Percentiles rank a stretch among this genome's conserved stretches.
Evolutionary conservation across 257 asterid species (phyloP).

Genomic region (Fraxinus anomala): DNA sequence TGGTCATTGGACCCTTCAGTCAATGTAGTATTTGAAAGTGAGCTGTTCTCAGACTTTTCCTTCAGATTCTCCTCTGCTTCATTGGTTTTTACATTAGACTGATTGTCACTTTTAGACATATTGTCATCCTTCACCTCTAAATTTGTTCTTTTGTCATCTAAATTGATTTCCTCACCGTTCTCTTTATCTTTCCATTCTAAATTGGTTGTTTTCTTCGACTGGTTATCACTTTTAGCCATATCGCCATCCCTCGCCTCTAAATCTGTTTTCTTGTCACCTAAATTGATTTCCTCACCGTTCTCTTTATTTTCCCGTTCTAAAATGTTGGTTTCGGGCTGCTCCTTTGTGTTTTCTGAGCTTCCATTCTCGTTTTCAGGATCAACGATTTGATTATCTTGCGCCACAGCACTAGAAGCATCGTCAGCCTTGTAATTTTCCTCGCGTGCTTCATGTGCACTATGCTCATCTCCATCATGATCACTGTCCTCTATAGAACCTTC

Average conservation of each 20-base stretch:
- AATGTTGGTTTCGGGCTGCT: slow-evolving; percentile 31
- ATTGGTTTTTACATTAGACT: slow-evolving; percentile 30
- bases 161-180: slow-evolving; percentile 26
- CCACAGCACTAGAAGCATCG: slow-evolving; percentile 97
- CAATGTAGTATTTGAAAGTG: slow-evolving; percentile 36
- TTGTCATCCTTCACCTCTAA: slow-evolving; percentile 41
- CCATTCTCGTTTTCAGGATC: slow-evolving; percentile 42
- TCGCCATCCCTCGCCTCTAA: slow-evolving; percentile 41
- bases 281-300: slow-evolving; percentile 30
- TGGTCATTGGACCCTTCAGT: slow-evolving; percentile 35
- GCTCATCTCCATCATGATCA: slow-evolving; percentile 51
- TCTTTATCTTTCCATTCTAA: no score
- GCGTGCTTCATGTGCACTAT: slow-evolving; percentile 62
- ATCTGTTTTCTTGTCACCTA: slow-evolving; percentile 30
- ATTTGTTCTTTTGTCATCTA: slow-evolving; percentile 30
- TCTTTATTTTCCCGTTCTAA: slow-evolving; percentile 34
- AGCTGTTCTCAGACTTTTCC: slow-evolving; percentile 29
- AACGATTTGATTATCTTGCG: slow-evolving; percentile 51
- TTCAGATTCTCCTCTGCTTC: slow-evolving; percentile 28
- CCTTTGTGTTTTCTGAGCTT: slow-evolving; percentile 36
- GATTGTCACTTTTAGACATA: slow-evolving; percentile 31
- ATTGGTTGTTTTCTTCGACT: slow-evolving; percentile 30
- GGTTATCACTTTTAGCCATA: slow-evolving; percentile 31
- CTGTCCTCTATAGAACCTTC: slow-evolving; percentile 41
- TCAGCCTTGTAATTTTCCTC: slow-evolving; percentile 94